Base-by-base conservation (phyloP, 192 early-diverging fungal genomes). In the Pilobolus umbonatus region DNA sequence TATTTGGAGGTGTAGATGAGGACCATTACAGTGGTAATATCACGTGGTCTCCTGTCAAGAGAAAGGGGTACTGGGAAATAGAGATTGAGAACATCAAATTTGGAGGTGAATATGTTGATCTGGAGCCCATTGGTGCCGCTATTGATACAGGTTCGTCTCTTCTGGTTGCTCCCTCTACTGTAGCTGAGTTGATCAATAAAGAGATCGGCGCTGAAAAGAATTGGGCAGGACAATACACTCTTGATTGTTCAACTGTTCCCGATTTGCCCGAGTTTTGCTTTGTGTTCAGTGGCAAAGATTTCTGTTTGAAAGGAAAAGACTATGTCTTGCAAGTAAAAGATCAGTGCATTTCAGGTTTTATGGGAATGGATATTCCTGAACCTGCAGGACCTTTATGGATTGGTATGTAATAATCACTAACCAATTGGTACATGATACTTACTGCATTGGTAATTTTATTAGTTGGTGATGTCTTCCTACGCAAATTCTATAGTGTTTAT, bases 31-130 rank as follows among this genome's bases (percentile, higher is more conserved):
- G 54, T 9, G 87, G 87, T 36, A 74, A 85, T 6, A 74, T 89
- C 48, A 67, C 80, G 39, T 99, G 88, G 86, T 83, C 91, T 42
- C 82, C 89, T 17, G 86, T 99, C 52, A 80, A 81, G 39, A 86
- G 93, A 64, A 92, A 93, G 77, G 94, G 84, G 1, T 99, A 99
- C 80, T 99, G 96, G 96, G 96, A 99, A 76, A 92, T 98, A 43
- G 85, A 88, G 19, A 75, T 99, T 15, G 75, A 87, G 55, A 78
- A 84, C 60, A 80, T 92, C 48, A 80, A 74, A 44, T 82, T 98
- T 56, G 93, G 87, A 60, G 89, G 85, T 38, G 82, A 87, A 26
- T 77, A 83, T 36, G 65, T 93, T 59, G 68, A 84, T 26, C 32
- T 95, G 40, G 77, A 78, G 11, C 74, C 78, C 50, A 72, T 75